Percentiles rank a stretch among this genome's conserved stretches.
phyloP scores from a whole-genome alignment of 2,329 filamentous ascomycete species.

The Daldinia eschscholtzii region DNA sequence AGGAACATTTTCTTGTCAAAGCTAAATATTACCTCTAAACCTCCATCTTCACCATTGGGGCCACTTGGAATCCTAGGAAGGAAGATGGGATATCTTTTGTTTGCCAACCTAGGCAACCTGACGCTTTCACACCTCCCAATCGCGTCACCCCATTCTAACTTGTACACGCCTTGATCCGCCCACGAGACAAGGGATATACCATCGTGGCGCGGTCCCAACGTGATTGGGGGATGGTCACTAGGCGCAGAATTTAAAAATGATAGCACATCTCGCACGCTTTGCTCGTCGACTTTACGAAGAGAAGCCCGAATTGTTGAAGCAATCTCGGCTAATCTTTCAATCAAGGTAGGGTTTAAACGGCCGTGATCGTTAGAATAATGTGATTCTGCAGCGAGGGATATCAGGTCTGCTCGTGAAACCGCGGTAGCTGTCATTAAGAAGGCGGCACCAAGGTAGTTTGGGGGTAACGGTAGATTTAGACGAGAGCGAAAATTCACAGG shows the following conservation, averaged over 20 bases:
- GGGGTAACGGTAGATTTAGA: slow-evolving; percentile 41
- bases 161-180: slow-evolving; percentile 48
- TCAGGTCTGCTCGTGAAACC: slow-evolving; percentile 27
- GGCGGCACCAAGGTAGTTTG: slow-evolving; percentile 49
- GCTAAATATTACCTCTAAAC: slow-evolving; percentile 48
- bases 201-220: slow-evolving; percentile 41
- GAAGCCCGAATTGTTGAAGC: slow-evolving; percentile 44
- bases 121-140: slow-evolving; percentile 49
- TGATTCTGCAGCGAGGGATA: slow-evolving; percentile 24
- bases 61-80: slow-evolving; percentile 46
- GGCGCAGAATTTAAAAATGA: slow-evolving; percentile 36
- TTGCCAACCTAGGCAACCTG: slow-evolving; percentile 42
- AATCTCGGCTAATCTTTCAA: slow-evolving; percentile 36
- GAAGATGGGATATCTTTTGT: slow-evolving; percentile 48
- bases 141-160: slow-evolving; percentile 47
- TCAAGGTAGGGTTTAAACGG: background rate
- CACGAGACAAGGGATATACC: slow-evolving; percentile 52
- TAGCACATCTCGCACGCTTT: slow-evolving; percentile 40
- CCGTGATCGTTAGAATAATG: background rate
- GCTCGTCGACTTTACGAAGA: slow-evolving; percentile 37
- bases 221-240: slow-evolving; percentile 27
- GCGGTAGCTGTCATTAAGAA: slow-evolving; percentile 47
- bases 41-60: slow-evolving; percentile 21
- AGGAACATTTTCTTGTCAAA: slow-evolving; percentile 41
- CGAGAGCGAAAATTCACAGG: slow-evolving; percentile 50